Evolutionary conservation across 108 stramenopile species (phyloP), one percentile per base, ranked within the genome.

Genomic region (Epithemia pelagica): DNA sequence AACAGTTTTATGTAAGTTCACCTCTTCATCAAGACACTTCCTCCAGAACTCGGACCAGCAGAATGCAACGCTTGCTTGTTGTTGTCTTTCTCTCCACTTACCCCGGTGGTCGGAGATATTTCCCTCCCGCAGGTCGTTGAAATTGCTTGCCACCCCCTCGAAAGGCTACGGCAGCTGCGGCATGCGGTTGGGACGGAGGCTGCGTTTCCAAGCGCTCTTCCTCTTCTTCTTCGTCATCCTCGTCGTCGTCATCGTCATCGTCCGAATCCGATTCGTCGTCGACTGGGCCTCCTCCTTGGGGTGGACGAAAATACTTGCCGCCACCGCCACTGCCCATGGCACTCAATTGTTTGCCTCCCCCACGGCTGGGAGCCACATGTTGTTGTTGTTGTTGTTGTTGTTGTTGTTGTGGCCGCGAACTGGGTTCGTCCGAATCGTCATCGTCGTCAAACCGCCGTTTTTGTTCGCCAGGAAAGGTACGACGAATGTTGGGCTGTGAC

Each of bases 271-370:
- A 46, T 10, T 66, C 65, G 23, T 66, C 65, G 28, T 66, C 54
- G 24, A 28, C 65, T n/a, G 46, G 53, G 21, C 52, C 65, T 19
- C 52, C 65, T 23, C 52, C 65, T n/a, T 54, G n/a, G 53, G n/a
- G 54, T 5, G 52, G 52, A 21, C 54, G 65, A 7, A 54, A 51
- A 56, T 54, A 27, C 33, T 63, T 32, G 32, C 61, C 61, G 1
- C 62, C 62, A 24, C 37, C 37, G 37, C 37, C 37, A 5, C 10
- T 5, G 15, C 37, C 37, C 37, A 26, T 22, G 78, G 70, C 53
- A 79, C 72, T n/a, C 37, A 92, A 76, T 53, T 87, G 87, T 64
- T 92, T 92, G 32, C 90, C 88, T 29, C 86, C 84, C 37, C 79
- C 85, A 23, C 67, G 65, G 8, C 68, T 68, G 22, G 52, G 65